Conservation (phyloP, 148 eudicot species). For the Polygonum aviculare region DNA sequence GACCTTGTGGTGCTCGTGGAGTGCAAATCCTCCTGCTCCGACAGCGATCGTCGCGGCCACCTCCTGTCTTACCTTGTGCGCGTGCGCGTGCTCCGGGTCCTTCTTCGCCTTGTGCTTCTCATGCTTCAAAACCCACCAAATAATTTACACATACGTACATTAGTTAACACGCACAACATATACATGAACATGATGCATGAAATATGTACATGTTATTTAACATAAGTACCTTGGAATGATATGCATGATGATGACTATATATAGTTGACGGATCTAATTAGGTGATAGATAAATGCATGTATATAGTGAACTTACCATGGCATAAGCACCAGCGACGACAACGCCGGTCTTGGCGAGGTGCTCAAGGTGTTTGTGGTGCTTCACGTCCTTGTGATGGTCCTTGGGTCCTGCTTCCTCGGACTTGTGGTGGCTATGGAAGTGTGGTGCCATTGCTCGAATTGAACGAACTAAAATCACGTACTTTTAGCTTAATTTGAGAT, state of each 20-base stretch:
- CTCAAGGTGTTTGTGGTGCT: constrained; percentile 19
- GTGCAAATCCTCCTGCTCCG: constrained; percentile 19
- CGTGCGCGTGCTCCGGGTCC: constrained; percentile 21
- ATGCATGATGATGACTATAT: too few species aligned
- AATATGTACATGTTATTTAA: too few species aligned
- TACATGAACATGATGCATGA: too few species aligned
- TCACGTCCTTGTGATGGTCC: constrained; percentile 12
- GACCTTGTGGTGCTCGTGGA: constrained; percentile 28
- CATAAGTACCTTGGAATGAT: too few species aligned
- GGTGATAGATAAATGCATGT: too few species aligned
- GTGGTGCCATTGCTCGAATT: not conserved
- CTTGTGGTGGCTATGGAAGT: constrained; percentile 11
- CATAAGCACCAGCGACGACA: constrained; percentile 15
- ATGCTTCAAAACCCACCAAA: constrained; percentile 8
- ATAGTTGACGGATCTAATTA: too few species aligned
- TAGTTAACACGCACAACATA: not conserved
- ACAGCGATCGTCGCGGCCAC: constrained; percentile 15
- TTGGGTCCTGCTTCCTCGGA: not conserved
- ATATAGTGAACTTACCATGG: not conserved
- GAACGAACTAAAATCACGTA: not conserved
- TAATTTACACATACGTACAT: not conserved
- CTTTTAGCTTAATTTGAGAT: not conserved
- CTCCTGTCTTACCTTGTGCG: constrained; percentile 21
- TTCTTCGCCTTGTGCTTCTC: constrained; percentile 28
- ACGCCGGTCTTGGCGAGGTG: constrained; percentile 14